Base-by-base conservation (phyloP, 768 basidiomycete species). In the Collybiopsis confluens region DNA sequence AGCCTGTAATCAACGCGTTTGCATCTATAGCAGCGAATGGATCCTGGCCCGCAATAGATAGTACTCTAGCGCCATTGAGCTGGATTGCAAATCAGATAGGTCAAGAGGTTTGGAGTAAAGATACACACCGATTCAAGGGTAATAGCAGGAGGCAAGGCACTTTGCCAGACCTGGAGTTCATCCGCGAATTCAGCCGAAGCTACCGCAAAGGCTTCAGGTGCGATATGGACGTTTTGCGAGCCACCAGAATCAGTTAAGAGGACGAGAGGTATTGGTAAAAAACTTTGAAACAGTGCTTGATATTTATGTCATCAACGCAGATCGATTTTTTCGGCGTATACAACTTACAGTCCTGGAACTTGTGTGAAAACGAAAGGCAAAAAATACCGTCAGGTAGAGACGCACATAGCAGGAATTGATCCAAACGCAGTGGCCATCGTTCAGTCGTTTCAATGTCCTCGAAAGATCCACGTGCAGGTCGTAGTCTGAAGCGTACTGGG, bases 391-490 rank as follows among this genome's bases (percentile, higher is more conserved):
- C 45, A 16, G 30, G 4, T 1, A 40, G 4, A 8, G 30, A 69
- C 70, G 59, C 43, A 70, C 70, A 57, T 65, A 73, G 55, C 70
- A 72, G 23, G 58, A 47, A 57, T 70, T 70, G 50, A 69, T 62
- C 56, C 71, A 73, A 9, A 70, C 69, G 56, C 67, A 69, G 52
- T 72, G 71, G 4, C 71, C 71, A 54, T 73, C 71, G 49, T 69
- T 65, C 16, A 73, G 62, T 35, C 70, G 58, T 59, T 73, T 73
- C 35, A 72, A 43, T 0, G 70, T 62, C 1, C 67, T 62, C 24
- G 70, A 71, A 26, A 73, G 56, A 54, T 73, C 70, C 30, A 72
- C 54, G 50, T 73, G 71, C 20, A 71, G 56, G 51, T 70, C 69
- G 41, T 67, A 65, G 45, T 74, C 70, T 18, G 66, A 68, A 20